Evolutionary conservation across 2,329 filamentous ascomycete species (phyloP), one percentile per base, ranked within the genome.

Genomic region (Curvularia sp.): DNA sequence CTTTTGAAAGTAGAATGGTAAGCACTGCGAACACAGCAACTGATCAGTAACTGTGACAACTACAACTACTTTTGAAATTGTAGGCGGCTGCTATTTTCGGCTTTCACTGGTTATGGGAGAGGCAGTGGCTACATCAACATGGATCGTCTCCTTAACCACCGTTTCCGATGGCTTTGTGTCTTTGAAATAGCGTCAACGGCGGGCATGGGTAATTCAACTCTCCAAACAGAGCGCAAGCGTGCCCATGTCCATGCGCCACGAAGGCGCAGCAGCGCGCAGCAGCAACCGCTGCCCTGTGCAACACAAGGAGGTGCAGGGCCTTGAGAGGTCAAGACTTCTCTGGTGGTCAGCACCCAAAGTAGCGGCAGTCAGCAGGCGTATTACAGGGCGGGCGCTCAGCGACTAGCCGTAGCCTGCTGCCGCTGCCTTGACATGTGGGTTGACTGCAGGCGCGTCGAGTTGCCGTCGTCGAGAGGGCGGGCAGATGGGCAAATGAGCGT

Each of bases 301-400:
- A 58, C 8, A 12, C n/a, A 12, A 13, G 55, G 28, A 46, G 49
- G 26, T 47, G 46, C 53, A 57, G 44, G 47, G 47, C 52, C 46
- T 26, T 48, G 61, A n/a, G 64, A 62, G 62, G 64, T 59, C 59
- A 62, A 67, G 10, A 61, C 70, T 55, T 67, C 60, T 20, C 55
- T 49, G 56, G 66, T 57, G 47, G 66, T 69, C 66, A 69, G 66
- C 65, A 70, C 61, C 64, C 49, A 62, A 63, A 60, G 60, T 55
- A 66, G 56, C 65, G 41, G 18, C 20, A 15, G 65, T 68, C 56
- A 68, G 68, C 69, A 57, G 59, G 49, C 59, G 60, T 41, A 12
- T 31, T 31, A 51, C 44, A 56, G 46, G 53, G 49, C 18, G 42
- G 53, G 47, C 9, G 54, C 26, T 43, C 48, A 4, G 42, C 52